phyloP scores from a whole-genome alignment of 1,284 basidiomycete species.

The Neonothopanus nambi region DNA sequence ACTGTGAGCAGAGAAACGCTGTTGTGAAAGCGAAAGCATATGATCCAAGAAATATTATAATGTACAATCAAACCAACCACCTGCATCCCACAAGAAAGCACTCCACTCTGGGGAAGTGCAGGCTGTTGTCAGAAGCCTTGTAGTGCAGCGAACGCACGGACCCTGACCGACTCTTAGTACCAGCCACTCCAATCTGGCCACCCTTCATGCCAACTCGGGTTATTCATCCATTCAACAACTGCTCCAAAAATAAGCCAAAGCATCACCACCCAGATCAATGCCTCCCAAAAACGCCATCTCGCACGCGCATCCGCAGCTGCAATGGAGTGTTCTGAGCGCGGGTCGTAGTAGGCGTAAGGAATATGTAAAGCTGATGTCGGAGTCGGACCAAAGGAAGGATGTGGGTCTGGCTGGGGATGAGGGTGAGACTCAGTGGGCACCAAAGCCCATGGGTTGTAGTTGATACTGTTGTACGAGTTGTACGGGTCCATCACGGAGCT shows the following conservation, averaged over 20 bases:
- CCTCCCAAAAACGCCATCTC: slow-evolving; percentile 44
- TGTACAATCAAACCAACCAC: too few species aligned
- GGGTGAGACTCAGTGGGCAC: slow-evolving; percentile 19
- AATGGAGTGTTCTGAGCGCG: slow-evolving; percentile 41
- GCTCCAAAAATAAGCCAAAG: slow-evolving; percentile 31
- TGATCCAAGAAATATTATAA: too few species aligned
- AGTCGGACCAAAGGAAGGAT: slow-evolving; percentile 36
- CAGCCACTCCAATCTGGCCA: neutral
- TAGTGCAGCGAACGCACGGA: too few species aligned
- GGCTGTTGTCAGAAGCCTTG: too few species aligned
- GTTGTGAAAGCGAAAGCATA: too few species aligned
- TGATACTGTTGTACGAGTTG: slow-evolving; percentile 4
- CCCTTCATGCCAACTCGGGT: slow-evolving; percentile 1
- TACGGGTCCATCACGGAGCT: slow-evolving; percentile 4
- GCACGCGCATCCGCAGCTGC: slow-evolving; percentile 46
- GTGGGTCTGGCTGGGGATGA: neutral
- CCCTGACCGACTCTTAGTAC: too few species aligned
- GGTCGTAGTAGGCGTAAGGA: slow-evolving; percentile 49
- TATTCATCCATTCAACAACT: slow-evolving; percentile 17
- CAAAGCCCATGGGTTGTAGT: slow-evolving; percentile 11
- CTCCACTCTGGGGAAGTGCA: too few species aligned
- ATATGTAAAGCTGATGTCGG: slow-evolving; percentile 34
- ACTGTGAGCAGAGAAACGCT: too few species aligned
- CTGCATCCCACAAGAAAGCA: too few species aligned
- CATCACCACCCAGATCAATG: slow-evolving; percentile 40